Evolutionary conservation across 257 asterid genomes (phyloP).

Genomic region (Sherardia arvensis): DNA sequence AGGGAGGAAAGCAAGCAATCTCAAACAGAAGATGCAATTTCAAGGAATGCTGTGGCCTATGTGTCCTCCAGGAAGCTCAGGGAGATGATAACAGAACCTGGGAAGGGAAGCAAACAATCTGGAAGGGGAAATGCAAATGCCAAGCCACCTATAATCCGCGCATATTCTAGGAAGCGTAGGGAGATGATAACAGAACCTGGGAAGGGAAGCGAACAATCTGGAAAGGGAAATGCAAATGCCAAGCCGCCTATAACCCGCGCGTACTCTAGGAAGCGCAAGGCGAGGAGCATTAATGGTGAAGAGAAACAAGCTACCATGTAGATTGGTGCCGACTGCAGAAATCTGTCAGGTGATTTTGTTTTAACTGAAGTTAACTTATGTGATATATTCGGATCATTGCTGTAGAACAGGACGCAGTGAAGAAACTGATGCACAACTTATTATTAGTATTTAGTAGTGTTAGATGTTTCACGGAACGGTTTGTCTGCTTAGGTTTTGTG

Average conservation of each 20-base stretch:
- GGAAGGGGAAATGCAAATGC: constrained; percentile 7
- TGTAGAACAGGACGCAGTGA: neutral
- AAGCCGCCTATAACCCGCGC: constrained; percentile 5
- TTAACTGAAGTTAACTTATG: neutral
- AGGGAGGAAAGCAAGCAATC: constrained; percentile 15
- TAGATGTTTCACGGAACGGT: neutral
- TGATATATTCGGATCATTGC: neutral
- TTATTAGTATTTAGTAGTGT: neutral
- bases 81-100: constrained; percentile 21
- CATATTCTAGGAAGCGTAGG: constrained; percentile 29
- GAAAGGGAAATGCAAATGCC: constrained; percentile 8
- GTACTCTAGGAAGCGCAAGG: constrained; percentile 29
- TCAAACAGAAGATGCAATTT: constrained; percentile 8
- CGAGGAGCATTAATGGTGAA: constrained; percentile 3
- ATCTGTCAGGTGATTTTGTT: neutral
- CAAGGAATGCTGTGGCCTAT: neutral
- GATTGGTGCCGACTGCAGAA: constrained; percentile 5
- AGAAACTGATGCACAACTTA: constrained; percentile 2
- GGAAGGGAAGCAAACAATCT: constrained; percentile 14
- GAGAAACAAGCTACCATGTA: constrained; percentile 7
- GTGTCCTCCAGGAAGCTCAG: constrained; percentile 30
- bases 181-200: constrained; percentile 21
- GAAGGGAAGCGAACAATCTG: constrained; percentile 14
- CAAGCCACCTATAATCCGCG: constrained; percentile 4
- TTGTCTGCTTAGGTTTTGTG: neutral